Evolutionary conservation across 352 stramenopile genomes (phyloP).

Genomic region (Phytophthora agathidicida): DNA sequence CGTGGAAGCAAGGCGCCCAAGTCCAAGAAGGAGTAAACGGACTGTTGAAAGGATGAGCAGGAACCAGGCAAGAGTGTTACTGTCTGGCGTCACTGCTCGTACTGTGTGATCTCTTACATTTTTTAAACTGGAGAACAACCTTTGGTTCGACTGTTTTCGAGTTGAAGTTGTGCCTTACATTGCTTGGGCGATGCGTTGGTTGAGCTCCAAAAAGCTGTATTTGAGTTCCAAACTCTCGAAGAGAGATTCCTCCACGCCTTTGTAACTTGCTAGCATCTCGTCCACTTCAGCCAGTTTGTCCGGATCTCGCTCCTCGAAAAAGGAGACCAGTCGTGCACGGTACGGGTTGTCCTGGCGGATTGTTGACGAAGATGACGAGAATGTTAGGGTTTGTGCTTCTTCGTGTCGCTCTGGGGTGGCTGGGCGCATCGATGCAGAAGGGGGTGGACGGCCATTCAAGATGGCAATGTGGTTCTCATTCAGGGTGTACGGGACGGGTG

Average conservation of each 20-base stretch:
- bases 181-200: conserved; percentile 46
- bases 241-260: conserved; percentile 71
- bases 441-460: conserved; percentile 52
- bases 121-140: conserved; percentile 13
- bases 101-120: conserved; percentile 19
- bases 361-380: conserved; percentile 4
- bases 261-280: conserved; percentile 79
- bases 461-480: conserved; percentile 73
- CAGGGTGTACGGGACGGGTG: conserved; percentile 61
- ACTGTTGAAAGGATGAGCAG: conserved; percentile 2
- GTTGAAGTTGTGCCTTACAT: conserved; percentile 23
- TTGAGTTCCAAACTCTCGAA: conserved; percentile 87
- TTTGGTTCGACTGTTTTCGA: no score
- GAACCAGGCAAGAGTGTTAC: not conserved
- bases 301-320: conserved; percentile 74
- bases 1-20: conserved; percentile 48
- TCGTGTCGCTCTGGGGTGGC: conserved; percentile 3
- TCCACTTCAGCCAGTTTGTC: conserved; percentile 70
- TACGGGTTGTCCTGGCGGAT: conserved; percentile 41
- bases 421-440: conserved; percentile 4
- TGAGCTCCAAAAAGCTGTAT: conserved; percentile 80
- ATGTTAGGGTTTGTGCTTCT: conserved; percentile 16
- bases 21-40: conserved; percentile 62
- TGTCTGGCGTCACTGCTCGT: not conserved
- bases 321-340: conserved; percentile 55